Evolutionary conservation across 1,284 basidiomycete genomes (phyloP).

Genomic region (Tetrapyrgos nigripes): DNA sequence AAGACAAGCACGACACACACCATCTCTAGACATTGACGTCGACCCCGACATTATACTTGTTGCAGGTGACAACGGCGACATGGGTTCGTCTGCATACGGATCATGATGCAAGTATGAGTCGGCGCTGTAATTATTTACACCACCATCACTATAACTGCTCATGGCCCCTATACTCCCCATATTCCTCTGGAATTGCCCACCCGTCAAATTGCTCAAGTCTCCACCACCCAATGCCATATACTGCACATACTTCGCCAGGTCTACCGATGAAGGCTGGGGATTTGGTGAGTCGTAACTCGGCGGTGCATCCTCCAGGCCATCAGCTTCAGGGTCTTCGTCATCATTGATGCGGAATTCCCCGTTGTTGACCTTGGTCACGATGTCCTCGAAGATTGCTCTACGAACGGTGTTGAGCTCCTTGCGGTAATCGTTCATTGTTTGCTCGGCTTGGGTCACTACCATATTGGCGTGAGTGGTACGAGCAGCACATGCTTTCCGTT

Average conservation of each 20-base stretch:
- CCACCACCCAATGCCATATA: not conserved
- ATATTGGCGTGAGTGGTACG: conserved; percentile 3
- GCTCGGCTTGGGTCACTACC: conserved; percentile 8
- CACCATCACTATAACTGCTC: no score
- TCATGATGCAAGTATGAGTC: not conserved
- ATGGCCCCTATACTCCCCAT: not conserved
- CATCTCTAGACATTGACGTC: not conserved
- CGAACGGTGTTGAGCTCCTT: conserved; percentile 10
- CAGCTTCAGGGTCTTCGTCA: conserved; percentile 3
- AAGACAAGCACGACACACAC: not conserved
- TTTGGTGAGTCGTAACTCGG: conserved; percentile 10
- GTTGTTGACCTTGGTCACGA: conserved; percentile 10
- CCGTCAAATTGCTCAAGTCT: not conserved
- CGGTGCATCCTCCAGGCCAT: conserved; percentile 11
- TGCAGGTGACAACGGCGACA: not conserved
- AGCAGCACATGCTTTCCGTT: conserved; percentile 5
- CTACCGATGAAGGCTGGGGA: not conserved
- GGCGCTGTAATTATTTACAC: no score
- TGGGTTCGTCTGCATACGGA: not conserved
- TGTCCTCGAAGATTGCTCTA: conserved; percentile 10
- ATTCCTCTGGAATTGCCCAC: not conserved
- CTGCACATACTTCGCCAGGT: not conserved
- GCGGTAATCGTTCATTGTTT: conserved; percentile 8
- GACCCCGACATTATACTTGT: not conserved
- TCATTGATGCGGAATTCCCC: conserved; percentile 4